Conservation (phyloP, 108 stramenopile species). For the Chaetoceros tenuissimus region DNA sequence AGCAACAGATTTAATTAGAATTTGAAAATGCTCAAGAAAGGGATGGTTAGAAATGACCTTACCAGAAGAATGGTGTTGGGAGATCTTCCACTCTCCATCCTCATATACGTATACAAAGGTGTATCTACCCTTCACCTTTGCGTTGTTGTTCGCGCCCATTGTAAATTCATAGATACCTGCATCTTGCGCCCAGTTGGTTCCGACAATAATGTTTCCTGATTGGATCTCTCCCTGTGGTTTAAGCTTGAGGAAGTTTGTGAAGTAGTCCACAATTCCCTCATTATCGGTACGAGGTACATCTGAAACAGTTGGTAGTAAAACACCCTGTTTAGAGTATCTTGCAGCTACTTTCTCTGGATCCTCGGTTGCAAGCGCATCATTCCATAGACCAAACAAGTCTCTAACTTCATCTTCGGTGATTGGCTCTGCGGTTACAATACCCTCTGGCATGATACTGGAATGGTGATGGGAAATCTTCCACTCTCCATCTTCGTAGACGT, state of each 20-base stretch:
- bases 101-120: conserved; percentile 55
- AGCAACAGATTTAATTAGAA: no score
- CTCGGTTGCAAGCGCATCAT: conserved; percentile 47
- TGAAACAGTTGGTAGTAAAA: conserved; percentile 34
- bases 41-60: no score
- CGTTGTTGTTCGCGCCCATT: conserved; percentile 21
- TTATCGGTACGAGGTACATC: conserved; percentile 22
- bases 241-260: conserved; percentile 23
- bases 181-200: conserved; percentile 33
- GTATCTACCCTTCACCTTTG: conserved; percentile 44
- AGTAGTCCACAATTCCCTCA: conserved; percentile 27
- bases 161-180: conserved; percentile 27
- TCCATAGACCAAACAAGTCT: conserved; percentile 45
- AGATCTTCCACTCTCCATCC: conserved; percentile 60
- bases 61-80: conserved; percentile 58
- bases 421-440: conserved; percentile 19
- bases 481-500: conserved; percentile 48
- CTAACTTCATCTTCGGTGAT: conserved; percentile 36
- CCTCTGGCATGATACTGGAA: conserved; percentile 36
- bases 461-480: conserved; percentile 73
- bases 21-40: no score
- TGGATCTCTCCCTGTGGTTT: conserved; percentile 30
- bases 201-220: conserved; percentile 17
- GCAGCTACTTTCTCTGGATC: conserved; percentile 28
- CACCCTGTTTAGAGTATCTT: conserved; percentile 31